A percentile compares a stretch with the other conserved stretches of the same genome.
Conservation (phyloP, 2,329 filamentous ascomycete genomes). For the Sclerotinia borealis region DNA sequence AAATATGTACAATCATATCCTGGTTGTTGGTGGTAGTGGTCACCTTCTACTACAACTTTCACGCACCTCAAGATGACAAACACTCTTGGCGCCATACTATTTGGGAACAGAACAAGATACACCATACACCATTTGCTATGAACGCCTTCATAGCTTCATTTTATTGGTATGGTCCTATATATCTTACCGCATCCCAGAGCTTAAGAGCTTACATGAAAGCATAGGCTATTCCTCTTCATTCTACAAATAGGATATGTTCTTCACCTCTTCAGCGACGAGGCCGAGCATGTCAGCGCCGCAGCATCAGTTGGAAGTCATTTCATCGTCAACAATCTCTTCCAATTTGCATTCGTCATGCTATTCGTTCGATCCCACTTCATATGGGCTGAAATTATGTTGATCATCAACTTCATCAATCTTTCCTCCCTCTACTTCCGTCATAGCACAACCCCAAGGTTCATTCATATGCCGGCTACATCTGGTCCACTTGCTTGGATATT, state of each 20-base stretch:
- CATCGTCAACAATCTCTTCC: slow-evolving; percentile 76
- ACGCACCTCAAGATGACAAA: slow-evolving; percentile 54
- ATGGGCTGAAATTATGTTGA: slow-evolving; percentile 67
- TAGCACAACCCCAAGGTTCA: slow-evolving; percentile 61
- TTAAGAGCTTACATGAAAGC: not conserved
- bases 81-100: slow-evolving; percentile 54
- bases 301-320: slow-evolving; percentile 78
- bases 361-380: slow-evolving; percentile 72
- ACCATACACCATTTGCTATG: slow-evolving; percentile 68
- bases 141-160: slow-evolving; percentile 59
- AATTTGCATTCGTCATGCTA: slow-evolving; percentile 76
- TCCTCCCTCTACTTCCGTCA: slow-evolving; percentile 75
- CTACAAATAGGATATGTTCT: slow-evolving; percentile 70
- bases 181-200: not conserved
- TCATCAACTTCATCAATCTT: slow-evolving; percentile 80
- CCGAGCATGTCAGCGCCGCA: slow-evolving; percentile 58
- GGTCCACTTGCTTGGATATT: slow-evolving; percentile 82
- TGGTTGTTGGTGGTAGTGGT: slow-evolving; percentile 70
- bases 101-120: slow-evolving; percentile 65
- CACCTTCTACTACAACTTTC: slow-evolving; percentile 67
- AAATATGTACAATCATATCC: slow-evolving; percentile 64
- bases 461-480: slow-evolving; percentile 70
- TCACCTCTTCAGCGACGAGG: slow-evolving; percentile 66
- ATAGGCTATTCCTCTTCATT: slow-evolving; percentile 65
- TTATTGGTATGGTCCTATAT: slow-evolving; percentile 60